Evolutionary conservation across 441 rosid species (phyloP).

Genomic region (Melastoma candidum): DNA sequence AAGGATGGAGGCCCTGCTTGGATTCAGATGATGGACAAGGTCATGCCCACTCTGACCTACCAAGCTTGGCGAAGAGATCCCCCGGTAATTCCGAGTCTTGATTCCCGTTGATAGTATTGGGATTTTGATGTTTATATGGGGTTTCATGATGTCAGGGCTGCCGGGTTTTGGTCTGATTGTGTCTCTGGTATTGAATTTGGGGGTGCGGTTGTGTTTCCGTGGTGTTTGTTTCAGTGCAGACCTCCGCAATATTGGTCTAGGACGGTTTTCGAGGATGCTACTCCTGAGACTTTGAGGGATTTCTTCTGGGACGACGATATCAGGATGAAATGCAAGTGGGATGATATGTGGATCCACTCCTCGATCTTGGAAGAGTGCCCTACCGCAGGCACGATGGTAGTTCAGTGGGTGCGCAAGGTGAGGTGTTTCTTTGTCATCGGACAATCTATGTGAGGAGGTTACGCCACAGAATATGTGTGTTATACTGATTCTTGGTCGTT

Average conservation of each 20-base stretch:
- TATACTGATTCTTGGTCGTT: too few relatives aligned
- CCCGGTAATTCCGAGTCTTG: constrained; percentile 32
- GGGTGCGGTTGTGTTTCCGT: constrained; percentile 1
- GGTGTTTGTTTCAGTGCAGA: constrained; percentile 36
- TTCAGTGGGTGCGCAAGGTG: constrained; percentile 93
- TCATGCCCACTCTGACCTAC: constrained; percentile 53
- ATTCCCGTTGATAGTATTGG: background rate
- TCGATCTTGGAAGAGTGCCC: constrained; percentile 58
- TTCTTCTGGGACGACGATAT: constrained; percentile 93
- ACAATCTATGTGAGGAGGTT: too few relatives aligned
- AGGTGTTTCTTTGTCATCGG: background rate
- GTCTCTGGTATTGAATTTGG: constrained; percentile 7
- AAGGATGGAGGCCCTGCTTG: constrained; percentile 93
- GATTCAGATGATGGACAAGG: constrained; percentile 93
- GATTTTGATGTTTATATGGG: too few relatives aligned
- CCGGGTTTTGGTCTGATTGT: too few relatives aligned
- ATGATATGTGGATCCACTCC: constrained; percentile 65
- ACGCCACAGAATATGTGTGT: too few relatives aligned
- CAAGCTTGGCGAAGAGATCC: constrained; percentile 92
- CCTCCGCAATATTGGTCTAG: constrained; percentile 89
- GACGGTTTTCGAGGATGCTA: constrained; percentile 77
- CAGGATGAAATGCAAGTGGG: constrained; percentile 51
- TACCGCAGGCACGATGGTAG: constrained; percentile 68
- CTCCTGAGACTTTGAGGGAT: constrained; percentile 82
- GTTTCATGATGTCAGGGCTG: too few relatives aligned